Evolutionary conservation across 1,284 basidiomycete genomes (phyloP).

Genomic region (Pseudozyma tsukubaensis): DNA sequence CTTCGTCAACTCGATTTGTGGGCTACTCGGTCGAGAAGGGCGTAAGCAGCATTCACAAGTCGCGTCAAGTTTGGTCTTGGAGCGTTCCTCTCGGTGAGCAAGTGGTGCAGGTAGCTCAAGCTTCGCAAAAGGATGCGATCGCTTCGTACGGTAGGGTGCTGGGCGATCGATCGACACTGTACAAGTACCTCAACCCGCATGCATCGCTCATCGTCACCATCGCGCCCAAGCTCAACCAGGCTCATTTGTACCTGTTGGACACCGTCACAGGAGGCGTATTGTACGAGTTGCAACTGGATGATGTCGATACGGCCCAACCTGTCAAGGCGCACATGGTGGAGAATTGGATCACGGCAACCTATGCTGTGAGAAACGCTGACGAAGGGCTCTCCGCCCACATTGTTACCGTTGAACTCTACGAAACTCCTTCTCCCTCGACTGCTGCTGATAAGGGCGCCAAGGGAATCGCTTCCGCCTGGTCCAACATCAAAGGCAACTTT

Average conservation of each 20-base stretch:
- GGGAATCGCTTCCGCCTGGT: constrained; percentile 22
- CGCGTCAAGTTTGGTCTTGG: constrained; percentile 53
- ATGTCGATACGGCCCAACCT: constrained; percentile 68
- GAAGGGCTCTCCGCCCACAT: constrained; percentile 60
- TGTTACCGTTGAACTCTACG: constrained; percentile 86
- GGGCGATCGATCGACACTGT: constrained; percentile 86
- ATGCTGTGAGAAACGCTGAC: constrained; percentile 73
- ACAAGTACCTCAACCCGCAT: constrained; percentile 93
- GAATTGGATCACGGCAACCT: constrained; percentile 93
- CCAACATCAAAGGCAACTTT: constrained; percentile 36
- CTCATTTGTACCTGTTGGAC: constrained; percentile 80
- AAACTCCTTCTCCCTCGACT: constrained; percentile 77
- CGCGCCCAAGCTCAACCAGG: constrained; percentile 68
- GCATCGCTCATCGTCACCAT: constrained; percentile 75
- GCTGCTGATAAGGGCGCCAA: constrained; percentile 73
- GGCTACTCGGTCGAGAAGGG: constrained; percentile 45
- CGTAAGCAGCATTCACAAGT: constrained; percentile 34
- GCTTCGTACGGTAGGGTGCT: constrained; percentile 77
- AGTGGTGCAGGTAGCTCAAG: constrained; percentile 42
- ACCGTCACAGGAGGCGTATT: constrained; percentile 80
- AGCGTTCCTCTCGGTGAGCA: constrained; percentile 45
- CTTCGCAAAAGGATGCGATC: constrained; percentile 22
- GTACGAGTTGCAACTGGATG: constrained; percentile 67
- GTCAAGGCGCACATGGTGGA: constrained; percentile 80
- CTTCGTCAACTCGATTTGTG: constrained; percentile 23